Conservation (phyloP, 805 yeast genomes). For the Cyberlindnera subsufficiens region DNA sequence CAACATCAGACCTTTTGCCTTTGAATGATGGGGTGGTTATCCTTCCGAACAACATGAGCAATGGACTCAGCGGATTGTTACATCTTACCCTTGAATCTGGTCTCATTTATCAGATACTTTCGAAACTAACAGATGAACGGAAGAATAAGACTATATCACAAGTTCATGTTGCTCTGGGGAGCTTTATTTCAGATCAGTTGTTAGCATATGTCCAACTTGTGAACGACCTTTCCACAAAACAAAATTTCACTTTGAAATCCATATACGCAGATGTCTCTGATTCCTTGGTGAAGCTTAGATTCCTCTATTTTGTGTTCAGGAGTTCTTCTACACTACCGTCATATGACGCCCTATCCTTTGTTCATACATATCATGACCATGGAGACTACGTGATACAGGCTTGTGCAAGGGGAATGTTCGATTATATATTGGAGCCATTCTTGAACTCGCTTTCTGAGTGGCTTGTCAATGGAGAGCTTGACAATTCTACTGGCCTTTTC, state of each 20-base stretch:
- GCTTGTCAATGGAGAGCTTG: slow-evolving; percentile 62
- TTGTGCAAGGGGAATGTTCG: slow-evolving; percentile 39
- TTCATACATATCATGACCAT: slow-evolving; percentile 45
- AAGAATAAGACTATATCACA: slow-evolving; percentile 35
- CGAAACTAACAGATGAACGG: slow-evolving; percentile 24
- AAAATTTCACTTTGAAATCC: slow-evolving; percentile 24
- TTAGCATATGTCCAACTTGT: slow-evolving; percentile 37
- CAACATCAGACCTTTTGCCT: slow-evolving; percentile 52
- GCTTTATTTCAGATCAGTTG: slow-evolving; percentile 38
- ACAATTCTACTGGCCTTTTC: slow-evolving; percentile 53
- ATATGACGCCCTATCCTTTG: slow-evolving; percentile 47
- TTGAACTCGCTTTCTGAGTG: slow-evolving; percentile 54
- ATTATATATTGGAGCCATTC: slow-evolving; percentile 51
- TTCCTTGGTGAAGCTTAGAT: slow-evolving; percentile 50
- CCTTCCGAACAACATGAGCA: slow-evolving; percentile 49
- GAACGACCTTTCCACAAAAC: slow-evolving; percentile 37
- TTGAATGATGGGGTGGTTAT: slow-evolving; percentile 28
- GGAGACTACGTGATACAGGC: slow-evolving; percentile 55
- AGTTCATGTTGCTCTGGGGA: slow-evolving; percentile 54
- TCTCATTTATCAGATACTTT: slow-evolving; percentile 49
- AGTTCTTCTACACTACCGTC: slow-evolving; percentile 32
- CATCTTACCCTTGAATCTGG: slow-evolving; percentile 66
- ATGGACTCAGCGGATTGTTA: slow-evolving; percentile 50
- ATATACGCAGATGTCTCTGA: slow-evolving; percentile 37
- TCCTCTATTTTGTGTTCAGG: slow-evolving; percentile 40